A percentile compares a stretch with the other conserved stretches of the same genome.
Evolutionary conservation across 352 stramenopile species (phyloP).

Genomic region (Phytopythium ostracodes): DNA sequence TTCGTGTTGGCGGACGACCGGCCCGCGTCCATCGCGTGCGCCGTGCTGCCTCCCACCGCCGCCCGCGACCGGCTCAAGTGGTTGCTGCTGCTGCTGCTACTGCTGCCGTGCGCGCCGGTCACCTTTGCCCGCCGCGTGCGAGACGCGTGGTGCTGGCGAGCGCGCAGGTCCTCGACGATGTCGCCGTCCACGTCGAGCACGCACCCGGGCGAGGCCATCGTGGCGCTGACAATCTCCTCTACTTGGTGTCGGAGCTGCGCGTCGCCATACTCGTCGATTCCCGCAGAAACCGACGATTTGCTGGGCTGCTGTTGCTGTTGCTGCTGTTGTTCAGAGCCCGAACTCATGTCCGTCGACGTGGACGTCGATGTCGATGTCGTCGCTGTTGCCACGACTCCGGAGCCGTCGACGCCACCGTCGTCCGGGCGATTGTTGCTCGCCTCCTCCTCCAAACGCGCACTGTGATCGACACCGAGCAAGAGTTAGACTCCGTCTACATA

Average conservation of each 20-base stretch:
- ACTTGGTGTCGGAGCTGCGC: constrained; percentile 64
- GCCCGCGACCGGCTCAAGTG: constrained; percentile 20
- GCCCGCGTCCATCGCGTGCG: constrained; percentile 32
- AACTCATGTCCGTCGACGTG: constrained; percentile 5
- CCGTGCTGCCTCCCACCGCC: constrained; percentile 14
- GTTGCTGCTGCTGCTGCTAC: not conserved
- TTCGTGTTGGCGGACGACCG: constrained; percentile 25
- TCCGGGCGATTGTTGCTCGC: constrained; percentile 28
- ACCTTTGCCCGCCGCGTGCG: constrained; percentile 15
- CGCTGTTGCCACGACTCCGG: not conserved
- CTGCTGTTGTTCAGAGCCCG: not conserved
- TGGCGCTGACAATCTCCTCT: constrained; percentile 74
- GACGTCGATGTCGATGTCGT: constrained; percentile 3
- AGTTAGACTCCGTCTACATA: not conserved
- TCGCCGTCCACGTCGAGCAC: constrained; percentile 76
- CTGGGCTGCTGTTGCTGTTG: not conserved
- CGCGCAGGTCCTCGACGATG: constrained; percentile 66
- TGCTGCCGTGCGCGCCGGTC: constrained; percentile 14
- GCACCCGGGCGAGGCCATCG: constrained; percentile 69
- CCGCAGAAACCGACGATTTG: not conserved
- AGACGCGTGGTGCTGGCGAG: constrained; percentile 36
- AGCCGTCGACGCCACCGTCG: constrained; percentile 15
- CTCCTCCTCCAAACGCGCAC: constrained; percentile 31
- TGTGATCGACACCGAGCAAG: not conserved
- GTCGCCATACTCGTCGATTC: constrained; percentile 38